Conservation (phyloP, 495 filamentous ascomycete species). For the Penicillium silybi region DNA sequence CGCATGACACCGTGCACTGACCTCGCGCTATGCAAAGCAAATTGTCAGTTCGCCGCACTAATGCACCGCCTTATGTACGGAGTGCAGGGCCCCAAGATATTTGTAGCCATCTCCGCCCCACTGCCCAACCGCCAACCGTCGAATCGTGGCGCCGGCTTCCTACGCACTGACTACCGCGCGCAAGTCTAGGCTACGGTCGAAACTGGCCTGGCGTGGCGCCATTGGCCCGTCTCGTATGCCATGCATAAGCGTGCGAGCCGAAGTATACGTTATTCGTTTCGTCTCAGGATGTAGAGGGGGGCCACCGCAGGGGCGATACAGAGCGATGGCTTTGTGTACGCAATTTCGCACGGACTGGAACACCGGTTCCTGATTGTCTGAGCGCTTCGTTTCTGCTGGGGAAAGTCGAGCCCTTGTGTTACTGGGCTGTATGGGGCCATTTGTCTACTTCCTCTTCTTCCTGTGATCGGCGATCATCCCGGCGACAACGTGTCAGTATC, state of each 20-base stretch:
- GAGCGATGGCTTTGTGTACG: background rate
- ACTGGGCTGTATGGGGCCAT: background rate
- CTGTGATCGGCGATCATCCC: background rate
- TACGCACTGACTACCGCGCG: conserved; percentile 25
- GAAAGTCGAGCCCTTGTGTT: background rate
- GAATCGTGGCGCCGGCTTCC: conserved; percentile 18
- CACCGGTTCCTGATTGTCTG: conserved; percentile 12
- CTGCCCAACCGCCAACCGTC: conserved; percentile 11
- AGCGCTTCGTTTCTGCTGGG: conserved; percentile 1
- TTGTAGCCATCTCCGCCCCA: conserved; percentile 11
- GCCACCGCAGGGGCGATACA: too few relatives aligned
- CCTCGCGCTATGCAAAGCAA: conserved; percentile 16
- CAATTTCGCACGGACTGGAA: conserved; percentile 11
- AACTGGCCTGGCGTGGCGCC: background rate
- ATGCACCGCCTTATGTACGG: conserved; percentile 20
- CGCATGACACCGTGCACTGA: conserved; percentile 11
- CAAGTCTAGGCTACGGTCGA: conserved; percentile 21
- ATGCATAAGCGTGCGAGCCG: conserved; percentile 10
- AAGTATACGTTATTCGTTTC: conserved; percentile 5
- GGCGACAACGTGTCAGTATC: conserved; percentile 12
- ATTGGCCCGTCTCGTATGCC: conserved; percentile 11
- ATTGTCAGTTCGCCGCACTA: conserved; percentile 30
- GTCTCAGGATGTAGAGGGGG: background rate
- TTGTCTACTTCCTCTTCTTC: background rate
- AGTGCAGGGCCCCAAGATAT: conserved; percentile 15